phyloP scores from a whole-genome alignment of 306 rosid species.

The Quercus aquifolioides region DNA sequence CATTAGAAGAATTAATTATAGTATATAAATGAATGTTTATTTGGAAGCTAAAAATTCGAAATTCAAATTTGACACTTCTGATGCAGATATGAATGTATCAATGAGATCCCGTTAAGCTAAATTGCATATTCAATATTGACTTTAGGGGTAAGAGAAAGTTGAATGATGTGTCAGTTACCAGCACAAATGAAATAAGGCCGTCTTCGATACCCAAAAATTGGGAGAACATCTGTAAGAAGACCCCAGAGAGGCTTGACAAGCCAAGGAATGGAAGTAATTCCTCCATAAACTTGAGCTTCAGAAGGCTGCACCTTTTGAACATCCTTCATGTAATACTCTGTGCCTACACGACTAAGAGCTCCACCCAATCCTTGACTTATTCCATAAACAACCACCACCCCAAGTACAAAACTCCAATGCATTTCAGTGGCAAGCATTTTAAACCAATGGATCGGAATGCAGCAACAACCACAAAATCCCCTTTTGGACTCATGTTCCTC shows the following conservation, averaged over 20 bases:
- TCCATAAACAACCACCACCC: conserved; percentile 80
- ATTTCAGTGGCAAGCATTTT: conserved; percentile 62
- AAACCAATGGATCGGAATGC: conserved; percentile 61
- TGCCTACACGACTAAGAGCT: conserved; percentile 64
- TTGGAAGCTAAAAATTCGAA: background rate
- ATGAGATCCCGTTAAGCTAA: background rate
- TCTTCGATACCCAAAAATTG: conserved; percentile 73
- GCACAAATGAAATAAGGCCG: conserved; percentile 83
- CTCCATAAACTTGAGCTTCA: conserved; percentile 82
- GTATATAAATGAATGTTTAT: background rate
- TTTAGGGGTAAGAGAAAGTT: background rate
- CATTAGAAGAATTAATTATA: background rate
- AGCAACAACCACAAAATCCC: conserved; percentile 35
- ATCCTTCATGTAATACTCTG: conserved; percentile 93
- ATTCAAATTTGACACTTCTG: background rate
- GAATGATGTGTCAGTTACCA: conserved; percentile 37
- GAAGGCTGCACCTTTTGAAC: conserved; percentile 96
- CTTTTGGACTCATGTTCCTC: conserved; percentile 32
- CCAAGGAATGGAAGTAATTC: conserved; percentile 91
- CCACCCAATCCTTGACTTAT: conserved; percentile 91
- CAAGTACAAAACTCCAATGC: conserved; percentile 94
- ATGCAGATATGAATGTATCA: conserved; percentile 6
- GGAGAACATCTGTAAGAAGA: conserved; percentile 91
- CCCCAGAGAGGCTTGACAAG: conserved; percentile 97
- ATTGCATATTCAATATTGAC: background rate